Evolutionary conservation across 1,284 basidiomycete species (phyloP), one percentile per base, ranked within the genome.

Genomic region (Pseudozyma sp.): DNA sequence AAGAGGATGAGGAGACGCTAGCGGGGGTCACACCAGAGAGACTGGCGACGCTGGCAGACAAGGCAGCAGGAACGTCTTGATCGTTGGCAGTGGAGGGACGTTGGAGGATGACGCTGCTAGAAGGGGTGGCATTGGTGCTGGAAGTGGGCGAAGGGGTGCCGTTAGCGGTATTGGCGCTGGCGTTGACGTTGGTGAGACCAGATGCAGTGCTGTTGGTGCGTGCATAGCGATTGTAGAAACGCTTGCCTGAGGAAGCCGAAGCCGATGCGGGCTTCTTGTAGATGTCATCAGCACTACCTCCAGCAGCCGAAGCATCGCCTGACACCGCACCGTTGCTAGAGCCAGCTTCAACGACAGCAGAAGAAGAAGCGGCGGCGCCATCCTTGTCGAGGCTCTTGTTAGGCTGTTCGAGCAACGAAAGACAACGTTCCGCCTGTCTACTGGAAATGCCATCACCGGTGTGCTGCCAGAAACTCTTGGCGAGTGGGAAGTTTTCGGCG

Each of bases 381-480:
- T 66, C 62, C 49, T 75, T 59, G 6, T 68, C 69, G 6, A 58
- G 47, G 38, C 47, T 68, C 21, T 60, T 70, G 48, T 31, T 31
- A 3, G 63, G 73, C 60, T 79, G 66, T 18, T 76, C 79, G 13
- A 83, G 59, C 18, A 81, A 59, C 6, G 69, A 63, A 21, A 98
- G 88, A 77, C 92, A 94, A 54, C 90, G 88, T 61, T 96, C 94
- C 1, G 95, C 95, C 39, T 92, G 86, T 19, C 96, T 90, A 70
- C 93, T 95, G 1, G 92, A 93, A 54, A 99, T 91, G 0, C 95
- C 95, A 71, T 92, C 87, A 0, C 96, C 96, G 0, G 92, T 91
- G 83, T 98, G 95, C 81, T 98, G 95, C 95, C 96, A 97, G 85
- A 95, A 97, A 83, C 93, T 89, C 85, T 94, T 97, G 13, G 93